Conservation (phyloP, 148 eudicot genomes). For the Amaranthus hypochondriacus region DNA sequence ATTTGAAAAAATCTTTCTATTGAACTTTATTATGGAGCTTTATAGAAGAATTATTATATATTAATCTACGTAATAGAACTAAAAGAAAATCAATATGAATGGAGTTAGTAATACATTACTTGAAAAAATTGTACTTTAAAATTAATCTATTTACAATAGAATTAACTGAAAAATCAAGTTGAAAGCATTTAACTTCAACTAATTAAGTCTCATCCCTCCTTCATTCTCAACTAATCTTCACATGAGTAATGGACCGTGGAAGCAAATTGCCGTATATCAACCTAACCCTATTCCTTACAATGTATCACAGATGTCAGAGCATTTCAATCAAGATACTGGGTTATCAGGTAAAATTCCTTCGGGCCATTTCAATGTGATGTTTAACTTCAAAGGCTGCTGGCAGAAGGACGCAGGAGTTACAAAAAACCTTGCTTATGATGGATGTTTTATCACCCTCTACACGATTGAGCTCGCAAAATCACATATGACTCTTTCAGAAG, state of each 20-base stretch:
- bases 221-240: too few relatives aligned
- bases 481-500: constrained; percentile 56
- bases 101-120: too few relatives aligned
- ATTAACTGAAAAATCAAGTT: too few relatives aligned
- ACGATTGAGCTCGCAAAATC: constrained; percentile 70
- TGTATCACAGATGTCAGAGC: constrained; percentile 78
- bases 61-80: too few relatives aligned
- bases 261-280: background rate
- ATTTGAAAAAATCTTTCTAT: too few relatives aligned
- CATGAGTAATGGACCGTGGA: background rate
- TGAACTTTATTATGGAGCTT: too few relatives aligned
- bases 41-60: too few relatives aligned
- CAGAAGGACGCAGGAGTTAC: constrained; percentile 78
- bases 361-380: constrained; percentile 77
- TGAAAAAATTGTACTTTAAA: too few relatives aligned
- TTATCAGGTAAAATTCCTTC: constrained; percentile 93
- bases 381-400: constrained; percentile 72
- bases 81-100: too few relatives aligned
- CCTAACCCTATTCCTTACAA: constrained; percentile 8
- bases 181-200: too few relatives aligned
- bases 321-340: constrained; percentile 66
- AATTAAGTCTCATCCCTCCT: too few relatives aligned
- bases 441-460: constrained; percentile 80
- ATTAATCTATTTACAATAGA: too few relatives aligned
- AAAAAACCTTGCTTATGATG: constrained; percentile 79